Percentiles rank a stretch among this genome's conserved stretches.
These are phyloP conservation scores for Ceratocystis cacaofunesta DNA, from an alignment of 2,329 filamentous ascomycete species.

Conservation along the genomic window DNA sequence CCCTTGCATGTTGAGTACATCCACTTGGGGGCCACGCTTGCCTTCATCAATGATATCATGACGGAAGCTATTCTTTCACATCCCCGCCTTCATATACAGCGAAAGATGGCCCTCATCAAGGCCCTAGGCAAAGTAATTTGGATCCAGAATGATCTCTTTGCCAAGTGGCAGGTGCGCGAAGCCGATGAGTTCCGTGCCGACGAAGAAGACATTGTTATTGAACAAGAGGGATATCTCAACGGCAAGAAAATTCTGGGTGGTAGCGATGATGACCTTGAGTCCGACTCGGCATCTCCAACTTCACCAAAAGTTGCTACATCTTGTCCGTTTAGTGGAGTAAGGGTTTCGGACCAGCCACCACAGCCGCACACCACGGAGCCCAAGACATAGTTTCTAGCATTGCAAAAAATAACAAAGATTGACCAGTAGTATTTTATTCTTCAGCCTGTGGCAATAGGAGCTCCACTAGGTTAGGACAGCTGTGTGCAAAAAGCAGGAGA, in stretches of 20 bases:
- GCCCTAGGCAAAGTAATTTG: conserved; percentile 70
- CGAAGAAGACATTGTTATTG: conserved; percentile 35
- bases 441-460: too few species aligned
- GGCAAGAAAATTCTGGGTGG: conserved; percentile 43
- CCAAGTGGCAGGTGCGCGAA: conserved; percentile 62
- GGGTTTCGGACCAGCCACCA: conserved; percentile 23
- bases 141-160: conserved; percentile 78
- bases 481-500: neutral
- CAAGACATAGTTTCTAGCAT: conserved; percentile 20
- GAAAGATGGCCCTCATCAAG: conserved; percentile 60
- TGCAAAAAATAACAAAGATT: neutral
- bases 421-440: too few species aligned
- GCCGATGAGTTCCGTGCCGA: conserved; percentile 43
- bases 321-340: conserved; percentile 32
- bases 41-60: conserved; percentile 63
- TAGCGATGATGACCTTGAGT: conserved; percentile 23
- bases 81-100: conserved; percentile 48
- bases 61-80: conserved; percentile 62
- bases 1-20: conserved; percentile 69
- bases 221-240: conserved; percentile 49
- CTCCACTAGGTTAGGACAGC: too few species aligned
- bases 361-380: neutral
- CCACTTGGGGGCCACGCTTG: conserved; percentile 57
- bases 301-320: conserved; percentile 32
- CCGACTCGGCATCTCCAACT: conserved; percentile 30